Percentiles rank a stretch among this genome's conserved stretches.
These are phyloP conservation scores for Leccinum insolens DNA, from an alignment of 1,284 basidiomycete genomes.

Conservation along the genomic window DNA sequence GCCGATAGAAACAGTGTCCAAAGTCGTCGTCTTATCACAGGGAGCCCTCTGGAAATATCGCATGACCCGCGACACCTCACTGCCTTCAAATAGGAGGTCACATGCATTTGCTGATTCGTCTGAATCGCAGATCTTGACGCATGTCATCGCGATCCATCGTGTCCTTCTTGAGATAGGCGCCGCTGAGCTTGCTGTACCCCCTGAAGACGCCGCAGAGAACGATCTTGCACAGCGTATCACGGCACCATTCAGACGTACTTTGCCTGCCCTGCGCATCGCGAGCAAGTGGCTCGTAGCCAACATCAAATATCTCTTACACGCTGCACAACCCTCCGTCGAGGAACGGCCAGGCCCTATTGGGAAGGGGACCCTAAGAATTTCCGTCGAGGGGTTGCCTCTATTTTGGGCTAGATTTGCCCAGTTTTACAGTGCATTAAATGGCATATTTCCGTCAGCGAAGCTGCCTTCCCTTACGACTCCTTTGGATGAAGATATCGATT, in stretches of 20 bases:
- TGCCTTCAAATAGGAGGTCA: conserved; percentile 35
- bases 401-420: conserved; percentile 81
- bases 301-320: conserved; percentile 66
- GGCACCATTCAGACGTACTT: conserved; percentile 81
- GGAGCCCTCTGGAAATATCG: conserved; percentile 84
- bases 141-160: conserved; percentile 74
- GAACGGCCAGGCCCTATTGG: conserved; percentile 12
- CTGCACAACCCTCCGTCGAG: conserved; percentile 28
- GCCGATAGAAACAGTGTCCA: conserved; percentile 77
- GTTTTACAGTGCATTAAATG: conserved; percentile 66
- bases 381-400: conserved; percentile 37
- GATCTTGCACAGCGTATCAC: conserved; percentile 83
- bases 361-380: conserved; percentile 21
- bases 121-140: conserved; percentile 73
- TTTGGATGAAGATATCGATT: conserved; percentile 92
- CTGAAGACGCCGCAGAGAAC: conserved; percentile 54
- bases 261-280: conserved; percentile 86
- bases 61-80: conserved; percentile 55
- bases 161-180: conserved; percentile 71
- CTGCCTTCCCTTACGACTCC: conserved; percentile 66
- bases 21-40: conserved; percentile 73
- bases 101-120: conserved; percentile 31
- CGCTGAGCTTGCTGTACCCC: conserved; percentile 52
- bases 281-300: conserved; percentile 91
- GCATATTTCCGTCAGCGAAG: conserved; percentile 70